Evolutionary conservation across 768 basidiomycete species (phyloP).

Genomic region (Cystofilobasidium macerans): DNA sequence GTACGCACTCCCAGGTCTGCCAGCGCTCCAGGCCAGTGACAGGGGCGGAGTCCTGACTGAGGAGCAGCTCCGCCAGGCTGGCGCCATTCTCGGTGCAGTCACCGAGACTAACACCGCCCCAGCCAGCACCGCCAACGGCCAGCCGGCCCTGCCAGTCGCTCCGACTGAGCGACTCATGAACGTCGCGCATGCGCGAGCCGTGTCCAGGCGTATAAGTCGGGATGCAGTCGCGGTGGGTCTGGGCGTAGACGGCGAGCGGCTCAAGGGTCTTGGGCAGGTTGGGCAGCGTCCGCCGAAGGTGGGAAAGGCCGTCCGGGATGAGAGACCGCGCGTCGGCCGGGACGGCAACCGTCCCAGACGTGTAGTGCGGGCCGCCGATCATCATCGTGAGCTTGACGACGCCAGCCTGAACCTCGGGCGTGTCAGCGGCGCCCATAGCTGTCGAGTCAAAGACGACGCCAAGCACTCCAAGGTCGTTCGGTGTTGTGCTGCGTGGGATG

Average conservation of each 20-base stretch:
- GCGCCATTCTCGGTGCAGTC: constrained; percentile 73
- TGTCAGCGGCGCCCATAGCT: constrained; percentile 54
- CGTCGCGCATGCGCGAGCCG: constrained; percentile 52
- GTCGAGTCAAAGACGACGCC: constrained; percentile 87
- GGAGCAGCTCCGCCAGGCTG: constrained; percentile 23
- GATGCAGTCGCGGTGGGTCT: constrained; percentile 56
- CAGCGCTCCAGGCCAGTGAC: constrained; percentile 22
- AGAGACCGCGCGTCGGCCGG: constrained; percentile 17
- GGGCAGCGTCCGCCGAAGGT: constrained; percentile 20
- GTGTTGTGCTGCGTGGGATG: constrained; percentile 54
- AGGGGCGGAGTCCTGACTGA: background rate
- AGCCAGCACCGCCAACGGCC: constrained; percentile 69
- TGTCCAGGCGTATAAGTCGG: constrained; percentile 69
- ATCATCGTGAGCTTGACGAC: constrained; percentile 79
- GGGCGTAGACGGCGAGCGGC: constrained; percentile 29
- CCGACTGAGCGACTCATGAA: constrained; percentile 43
- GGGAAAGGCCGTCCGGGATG: constrained; percentile 19
- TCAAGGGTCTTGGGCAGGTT: constrained; percentile 28
- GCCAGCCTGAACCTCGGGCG: constrained; percentile 32
- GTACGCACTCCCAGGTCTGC: constrained; percentile 20
- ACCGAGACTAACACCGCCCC: constrained; percentile 72
- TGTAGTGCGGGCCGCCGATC: constrained; percentile 67
- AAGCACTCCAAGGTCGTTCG: constrained; percentile 44
- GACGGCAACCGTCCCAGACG: constrained; percentile 29
- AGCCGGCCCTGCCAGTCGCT: constrained; percentile 44